Evolutionary conservation across 768 basidiomycete species (phyloP).

Genomic region (Cantharellus anzutake): DNA sequence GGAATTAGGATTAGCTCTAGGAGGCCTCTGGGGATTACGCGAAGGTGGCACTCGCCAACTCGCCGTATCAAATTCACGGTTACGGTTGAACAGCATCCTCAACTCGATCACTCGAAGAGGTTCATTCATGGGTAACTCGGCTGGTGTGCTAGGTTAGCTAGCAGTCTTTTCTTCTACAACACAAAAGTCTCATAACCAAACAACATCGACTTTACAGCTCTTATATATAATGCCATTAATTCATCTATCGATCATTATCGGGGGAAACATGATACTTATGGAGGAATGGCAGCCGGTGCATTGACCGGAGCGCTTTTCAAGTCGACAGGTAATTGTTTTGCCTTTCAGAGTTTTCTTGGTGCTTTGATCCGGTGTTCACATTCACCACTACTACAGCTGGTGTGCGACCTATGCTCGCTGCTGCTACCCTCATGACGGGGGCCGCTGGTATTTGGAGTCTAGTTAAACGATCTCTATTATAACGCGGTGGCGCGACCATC

Average conservation of each 20-base stretch:
- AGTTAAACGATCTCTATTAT: slow-evolving; percentile 67
- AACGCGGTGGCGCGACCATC: neutral
- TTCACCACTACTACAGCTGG: slow-evolving; percentile 50
- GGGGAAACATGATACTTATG: slow-evolving; percentile 79
- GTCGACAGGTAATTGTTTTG: slow-evolving; percentile 53
- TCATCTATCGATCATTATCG: slow-evolving; percentile 24
- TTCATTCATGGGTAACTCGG: slow-evolving; percentile 94
- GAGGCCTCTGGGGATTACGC: slow-evolving; percentile 59
- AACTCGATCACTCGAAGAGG: slow-evolving; percentile 95
- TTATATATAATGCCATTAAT: neutral
- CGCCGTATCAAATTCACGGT: slow-evolving; percentile 64
- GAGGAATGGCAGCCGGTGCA: slow-evolving; percentile 84
- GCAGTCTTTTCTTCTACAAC: slow-evolving; percentile 18
- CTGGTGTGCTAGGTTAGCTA: slow-evolving; percentile 73
- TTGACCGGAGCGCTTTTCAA: slow-evolving; percentile 84
- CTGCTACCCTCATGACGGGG: slow-evolving; percentile 37
- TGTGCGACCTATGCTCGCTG: slow-evolving; percentile 70
- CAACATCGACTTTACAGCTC: neutral
- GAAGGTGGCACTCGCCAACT: slow-evolving; percentile 81
- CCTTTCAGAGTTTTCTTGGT: slow-evolving; percentile 12
- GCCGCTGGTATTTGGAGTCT: slow-evolving; percentile 88
- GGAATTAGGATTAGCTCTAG: slow-evolving; percentile 65
- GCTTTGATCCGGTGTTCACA: slow-evolving; percentile 14
- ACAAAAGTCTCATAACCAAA: neutral
- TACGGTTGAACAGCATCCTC: slow-evolving; percentile 92